A percentile compares a stretch with the other conserved stretches of the same genome.
These are phyloP conservation scores for Fistulifera pelliculosa DNA, from an alignment of 108 stramenopile species.

Conservation along the genomic window DNA sequence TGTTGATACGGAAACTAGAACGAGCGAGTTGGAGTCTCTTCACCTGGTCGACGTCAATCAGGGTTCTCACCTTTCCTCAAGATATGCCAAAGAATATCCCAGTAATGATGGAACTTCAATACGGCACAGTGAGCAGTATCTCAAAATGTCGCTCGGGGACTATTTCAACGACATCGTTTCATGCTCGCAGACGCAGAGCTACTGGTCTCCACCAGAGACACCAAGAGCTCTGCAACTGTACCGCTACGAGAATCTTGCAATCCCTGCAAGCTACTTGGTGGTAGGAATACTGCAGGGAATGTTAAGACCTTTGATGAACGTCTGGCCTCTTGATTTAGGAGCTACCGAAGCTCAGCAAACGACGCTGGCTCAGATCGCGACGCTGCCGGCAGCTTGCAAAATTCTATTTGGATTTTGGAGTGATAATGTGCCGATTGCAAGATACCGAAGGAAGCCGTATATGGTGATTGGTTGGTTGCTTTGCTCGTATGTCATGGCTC, in stretches of 20 bases:
- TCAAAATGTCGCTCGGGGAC: too few relatives aligned
- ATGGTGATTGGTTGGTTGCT: constrained; percentile 73
- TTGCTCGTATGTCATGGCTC: constrained; percentile 34
- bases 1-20: too few relatives aligned
- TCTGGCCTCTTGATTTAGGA: constrained; percentile 65
- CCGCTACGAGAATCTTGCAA: constrained; percentile 54
- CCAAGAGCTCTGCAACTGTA: constrained; percentile 24
- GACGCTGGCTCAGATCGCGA: constrained; percentile 37
- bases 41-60: too few relatives aligned
- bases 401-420: constrained; percentile 54
- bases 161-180: too few relatives aligned
- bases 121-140: too few relatives aligned
- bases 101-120: too few relatives aligned
- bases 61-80: too few relatives aligned
- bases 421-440: constrained; percentile 50
- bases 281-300: constrained; percentile 60
- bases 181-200: neutral
- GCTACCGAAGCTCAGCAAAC: constrained; percentile 78
- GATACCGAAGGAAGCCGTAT: constrained; percentile 66
- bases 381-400: constrained; percentile 57
- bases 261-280: constrained; percentile 61
- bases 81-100: too few relatives aligned
- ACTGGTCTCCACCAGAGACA: neutral
- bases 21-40: too few relatives aligned
- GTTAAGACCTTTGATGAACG: constrained; percentile 58